These are phyloP conservation scores for Hypoxylon sp. DNA, from an alignment of 2,329 filamentous ascomycete genomes.

Conservation along the genomic window DNA sequence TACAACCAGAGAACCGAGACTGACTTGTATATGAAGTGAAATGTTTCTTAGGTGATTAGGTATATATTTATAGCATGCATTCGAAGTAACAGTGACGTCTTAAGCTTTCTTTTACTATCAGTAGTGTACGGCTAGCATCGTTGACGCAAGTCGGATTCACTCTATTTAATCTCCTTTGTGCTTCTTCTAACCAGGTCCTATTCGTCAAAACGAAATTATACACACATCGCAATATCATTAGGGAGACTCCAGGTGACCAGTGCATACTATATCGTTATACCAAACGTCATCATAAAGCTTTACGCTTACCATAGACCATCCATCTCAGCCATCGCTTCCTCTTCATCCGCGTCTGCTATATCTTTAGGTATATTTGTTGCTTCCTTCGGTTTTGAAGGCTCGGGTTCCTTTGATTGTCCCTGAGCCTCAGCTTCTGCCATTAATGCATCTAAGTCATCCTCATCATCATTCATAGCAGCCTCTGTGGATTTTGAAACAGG, in stretches of 20 bases:
- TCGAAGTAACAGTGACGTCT: no score
- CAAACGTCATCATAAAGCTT: conserved; percentile 21
- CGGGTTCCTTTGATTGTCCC: conserved; percentile 17
- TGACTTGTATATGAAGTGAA: background rate
- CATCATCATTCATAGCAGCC: conserved; percentile 49
- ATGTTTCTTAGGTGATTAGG: background rate
- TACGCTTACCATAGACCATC: conserved; percentile 65
- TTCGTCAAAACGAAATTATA: background rate
- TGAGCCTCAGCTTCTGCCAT: conserved; percentile 54
- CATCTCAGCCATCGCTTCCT: conserved; percentile 78
- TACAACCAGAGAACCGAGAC: background rate
- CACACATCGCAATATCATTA: conserved; percentile 2
- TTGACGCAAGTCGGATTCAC: background rate
- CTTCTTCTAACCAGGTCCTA: background rate
- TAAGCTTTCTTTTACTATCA: background rate
- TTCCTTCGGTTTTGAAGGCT: conserved; percentile 19
- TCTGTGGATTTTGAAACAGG: conserved; percentile 33
- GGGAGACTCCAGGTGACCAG: conserved; percentile 10
- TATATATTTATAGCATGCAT: background rate
- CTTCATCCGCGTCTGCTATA: conserved; percentile 68
- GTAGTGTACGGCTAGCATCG: background rate
- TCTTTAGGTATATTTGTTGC: conserved; percentile 32
- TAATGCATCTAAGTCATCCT: conserved; percentile 57
- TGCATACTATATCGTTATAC: conserved; percentile 19
- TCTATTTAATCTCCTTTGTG: background rate